Evolutionary conservation across 1,284 basidiomycete species (phyloP).

Genomic region (Athelia psychrophila): DNA sequence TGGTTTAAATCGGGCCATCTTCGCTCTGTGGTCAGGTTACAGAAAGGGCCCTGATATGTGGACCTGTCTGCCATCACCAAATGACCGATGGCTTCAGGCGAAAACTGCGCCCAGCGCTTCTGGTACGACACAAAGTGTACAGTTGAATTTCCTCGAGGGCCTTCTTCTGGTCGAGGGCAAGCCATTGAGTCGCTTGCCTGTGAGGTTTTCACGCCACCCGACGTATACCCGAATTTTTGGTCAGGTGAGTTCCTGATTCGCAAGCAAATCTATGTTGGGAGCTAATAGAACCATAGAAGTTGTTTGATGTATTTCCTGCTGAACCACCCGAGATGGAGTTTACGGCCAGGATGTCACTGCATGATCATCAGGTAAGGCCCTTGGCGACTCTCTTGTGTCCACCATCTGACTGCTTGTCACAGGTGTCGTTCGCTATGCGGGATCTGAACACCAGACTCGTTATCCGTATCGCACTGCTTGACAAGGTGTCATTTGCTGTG

Average conservation of each 20-base stretch:
- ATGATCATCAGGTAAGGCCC: slow-evolving; percentile 16
- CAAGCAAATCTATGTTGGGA: slow-evolving; percentile 18
- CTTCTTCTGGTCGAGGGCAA: slow-evolving; percentile 39
- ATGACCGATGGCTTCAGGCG: slow-evolving; percentile 35
- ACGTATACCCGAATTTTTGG: slow-evolving; percentile 31
- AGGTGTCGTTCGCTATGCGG: slow-evolving; percentile 19
- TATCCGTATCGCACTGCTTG: slow-evolving; percentile 12
- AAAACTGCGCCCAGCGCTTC: slow-evolving; percentile 14
- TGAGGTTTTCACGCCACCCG: slow-evolving; percentile 25
- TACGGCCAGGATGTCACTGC: slow-evolving; percentile 21
- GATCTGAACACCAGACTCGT: slow-evolving; percentile 20
- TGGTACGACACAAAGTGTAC: slow-evolving; percentile 21
- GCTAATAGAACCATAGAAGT: slow-evolving; percentile 20
- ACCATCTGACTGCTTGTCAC: neutral
- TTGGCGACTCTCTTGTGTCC: neutral
- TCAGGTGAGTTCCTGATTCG: slow-evolving; percentile 15
- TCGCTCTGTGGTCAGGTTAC: slow-evolving; percentile 34
- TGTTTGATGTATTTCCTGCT: slow-evolving; percentile 32
- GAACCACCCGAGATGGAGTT: slow-evolving; percentile 33
- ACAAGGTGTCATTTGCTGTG: slow-evolving; percentile 18
- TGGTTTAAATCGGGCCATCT: slow-evolving; percentile 33
- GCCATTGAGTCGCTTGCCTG: slow-evolving; percentile 34
- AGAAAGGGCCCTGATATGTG: slow-evolving; percentile 23
- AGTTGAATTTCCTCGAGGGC: slow-evolving; percentile 40
- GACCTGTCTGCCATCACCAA: slow-evolving; percentile 19